These are phyloP conservation scores for Schizophyllum amplum DNA, from an alignment of 1,284 basidiomycete species.

Conservation along the genomic window DNA sequence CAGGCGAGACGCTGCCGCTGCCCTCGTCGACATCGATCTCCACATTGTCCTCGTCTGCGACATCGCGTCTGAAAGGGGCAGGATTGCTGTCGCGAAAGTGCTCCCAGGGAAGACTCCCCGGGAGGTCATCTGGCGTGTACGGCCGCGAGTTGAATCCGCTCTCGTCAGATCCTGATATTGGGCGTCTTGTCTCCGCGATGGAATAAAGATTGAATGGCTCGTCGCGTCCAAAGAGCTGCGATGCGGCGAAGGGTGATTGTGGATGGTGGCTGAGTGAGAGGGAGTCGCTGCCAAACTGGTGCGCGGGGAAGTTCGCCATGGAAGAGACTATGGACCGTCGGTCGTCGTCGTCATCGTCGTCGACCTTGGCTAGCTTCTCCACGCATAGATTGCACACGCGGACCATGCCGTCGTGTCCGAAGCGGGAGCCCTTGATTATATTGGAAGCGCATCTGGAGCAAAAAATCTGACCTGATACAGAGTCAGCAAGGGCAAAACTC, in stretches of 20 bases:
- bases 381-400: slow-evolving; percentile 93
- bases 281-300: slow-evolving; percentile 50
- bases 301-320: slow-evolving; percentile 50
- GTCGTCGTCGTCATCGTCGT: slow-evolving; percentile 81
- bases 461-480: slow-evolving; percentile 69
- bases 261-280: slow-evolving; percentile 45
- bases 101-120: slow-evolving; percentile 39
- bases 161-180: slow-evolving; percentile 45
- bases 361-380: slow-evolving; percentile 79
- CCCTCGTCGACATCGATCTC: neutral
- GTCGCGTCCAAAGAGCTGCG: slow-evolving; percentile 72
- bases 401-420: slow-evolving; percentile 88
- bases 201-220: slow-evolving; percentile 75
- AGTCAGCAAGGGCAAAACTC: slow-evolving; percentile 5
- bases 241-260: slow-evolving; percentile 84
- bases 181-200: slow-evolving; percentile 63
- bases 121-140: slow-evolving; percentile 29
- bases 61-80: slow-evolving; percentile 76
- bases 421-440: slow-evolving; percentile 84
- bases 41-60: slow-evolving; percentile 45
- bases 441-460: slow-evolving; percentile 96
- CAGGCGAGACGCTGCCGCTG: neutral
- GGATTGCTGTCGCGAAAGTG: slow-evolving; percentile 42
- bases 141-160: slow-evolving; percentile 44
- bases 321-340: slow-evolving; percentile 69